Evolutionary conservation across 164 flowering plant species (phyloP).

Genomic region (Aristolochia californica): DNA sequence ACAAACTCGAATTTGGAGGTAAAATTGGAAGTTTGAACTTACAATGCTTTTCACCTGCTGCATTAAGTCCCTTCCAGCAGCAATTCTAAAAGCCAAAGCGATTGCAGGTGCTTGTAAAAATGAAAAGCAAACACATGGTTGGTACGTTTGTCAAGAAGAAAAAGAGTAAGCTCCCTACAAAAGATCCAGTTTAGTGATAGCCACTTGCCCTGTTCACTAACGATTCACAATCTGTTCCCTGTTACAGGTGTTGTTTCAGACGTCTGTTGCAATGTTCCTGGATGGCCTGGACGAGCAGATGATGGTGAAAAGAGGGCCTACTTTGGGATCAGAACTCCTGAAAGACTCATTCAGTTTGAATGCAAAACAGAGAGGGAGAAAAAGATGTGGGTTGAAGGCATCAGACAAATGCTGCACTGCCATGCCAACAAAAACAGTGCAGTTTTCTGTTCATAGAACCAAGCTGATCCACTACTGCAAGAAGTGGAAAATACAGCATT

Average conservation of each 20-base stretch:
- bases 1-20: conserved; percentile 67
- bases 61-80: too few relatives aligned
- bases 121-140: conserved; percentile 79
- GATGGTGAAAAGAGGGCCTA: conserved; percentile 37
- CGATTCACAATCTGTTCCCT: conserved; percentile 1
- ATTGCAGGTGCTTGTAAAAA: conserved; percentile 67
- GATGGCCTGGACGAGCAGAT: conserved; percentile 64
- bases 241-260: conserved; percentile 54
- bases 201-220: conserved; percentile 1
- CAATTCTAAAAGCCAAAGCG: not conserved
- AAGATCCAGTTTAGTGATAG: not conserved
- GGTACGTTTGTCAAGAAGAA: conserved; percentile 85
- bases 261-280: conserved; percentile 36
- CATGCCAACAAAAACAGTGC: conserved; percentile 11
- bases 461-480: not conserved
- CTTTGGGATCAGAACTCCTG: conserved; percentile 66
- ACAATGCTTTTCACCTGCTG: too few relatives aligned
- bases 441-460: not conserved
- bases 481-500: too few relatives aligned
- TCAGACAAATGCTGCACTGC: conserved; percentile 46
- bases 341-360: conserved; percentile 73
- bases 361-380: conserved; percentile 49
- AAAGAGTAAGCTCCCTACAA: conserved; percentile 40
- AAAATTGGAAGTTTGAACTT: conserved; percentile 2
- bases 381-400: conserved; percentile 69